Evolutionary conservation across 352 stramenopile genomes (phyloP).

Genomic region (Pythium aquatile): DNA sequence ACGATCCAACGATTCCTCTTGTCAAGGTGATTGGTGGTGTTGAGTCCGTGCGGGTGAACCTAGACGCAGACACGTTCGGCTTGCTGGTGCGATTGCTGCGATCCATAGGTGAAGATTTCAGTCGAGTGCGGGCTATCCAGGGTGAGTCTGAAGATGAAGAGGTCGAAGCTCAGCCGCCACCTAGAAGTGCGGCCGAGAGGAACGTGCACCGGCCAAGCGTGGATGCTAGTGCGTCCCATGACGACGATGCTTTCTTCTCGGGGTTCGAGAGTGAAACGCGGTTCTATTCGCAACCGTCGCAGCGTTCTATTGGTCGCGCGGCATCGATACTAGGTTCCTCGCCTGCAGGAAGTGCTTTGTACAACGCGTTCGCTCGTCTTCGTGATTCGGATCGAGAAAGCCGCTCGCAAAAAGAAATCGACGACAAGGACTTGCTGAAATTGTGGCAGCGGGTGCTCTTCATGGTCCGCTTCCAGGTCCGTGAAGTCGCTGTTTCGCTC

Average conservation of each 20-base stretch:
- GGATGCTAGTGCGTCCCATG: slow-evolving; percentile 19
- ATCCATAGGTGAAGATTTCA: slow-evolving; percentile 75
- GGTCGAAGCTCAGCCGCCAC: not conserved
- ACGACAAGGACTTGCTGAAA: slow-evolving; percentile 56
- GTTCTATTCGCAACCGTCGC: slow-evolving; percentile 10
- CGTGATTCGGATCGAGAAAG: slow-evolving; percentile 10
- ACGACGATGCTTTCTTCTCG: slow-evolving; percentile 24
- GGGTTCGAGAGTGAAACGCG: slow-evolving; percentile 20
- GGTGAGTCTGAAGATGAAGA: not conserved
- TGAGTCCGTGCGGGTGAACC: slow-evolving; percentile 64
- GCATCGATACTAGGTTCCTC: slow-evolving; percentile 2
- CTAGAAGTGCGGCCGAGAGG: not conserved
- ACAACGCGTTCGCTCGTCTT: slow-evolving; percentile 12
- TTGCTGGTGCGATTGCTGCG: slow-evolving; percentile 55
- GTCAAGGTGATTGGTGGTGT: slow-evolving; percentile 75
- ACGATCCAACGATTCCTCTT: slow-evolving; percentile 76
- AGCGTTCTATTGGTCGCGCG: slow-evolving; percentile 9
- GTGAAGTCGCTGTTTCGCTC: slow-evolving; percentile 34
- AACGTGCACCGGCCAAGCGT: slow-evolving; percentile 2
- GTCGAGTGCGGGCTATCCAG: slow-evolving; percentile 5
- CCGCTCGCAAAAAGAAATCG: slow-evolving; percentile 47
- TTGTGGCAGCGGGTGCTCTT: slow-evolving; percentile 61
- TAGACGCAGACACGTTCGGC: slow-evolving; percentile 63
- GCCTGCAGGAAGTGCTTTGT: slow-evolving; percentile 8
- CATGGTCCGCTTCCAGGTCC: slow-evolving; percentile 32